These are phyloP conservation scores for Corymbia maculata DNA, from an alignment of 345 rosid species.

Conservation along the genomic window DNA sequence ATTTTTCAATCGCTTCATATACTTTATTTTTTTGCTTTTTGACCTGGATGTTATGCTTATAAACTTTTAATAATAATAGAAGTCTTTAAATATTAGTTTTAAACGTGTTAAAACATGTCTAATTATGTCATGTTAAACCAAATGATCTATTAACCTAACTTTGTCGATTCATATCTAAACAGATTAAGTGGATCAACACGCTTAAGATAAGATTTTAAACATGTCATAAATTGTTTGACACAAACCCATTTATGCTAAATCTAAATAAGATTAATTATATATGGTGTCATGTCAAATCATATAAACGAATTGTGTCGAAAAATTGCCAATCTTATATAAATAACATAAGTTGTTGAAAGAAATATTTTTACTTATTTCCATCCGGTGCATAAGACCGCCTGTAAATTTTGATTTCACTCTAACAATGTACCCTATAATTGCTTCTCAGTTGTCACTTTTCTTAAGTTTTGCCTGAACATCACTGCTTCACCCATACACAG, in stretches of 20 bases:
- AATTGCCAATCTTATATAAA: background rate
- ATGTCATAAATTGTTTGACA: background rate
- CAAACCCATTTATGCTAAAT: background rate
- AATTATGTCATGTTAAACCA: background rate
- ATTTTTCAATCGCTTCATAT: background rate
- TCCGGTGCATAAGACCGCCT: background rate
- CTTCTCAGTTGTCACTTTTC: background rate
- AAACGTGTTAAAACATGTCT: background rate
- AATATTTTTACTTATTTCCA: background rate
- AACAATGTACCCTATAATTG: background rate
- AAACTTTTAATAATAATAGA: background rate
- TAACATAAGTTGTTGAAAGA: background rate
- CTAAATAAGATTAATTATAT: background rate
- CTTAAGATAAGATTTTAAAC: background rate
- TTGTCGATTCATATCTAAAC: background rate
- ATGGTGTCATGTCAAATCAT: background rate
- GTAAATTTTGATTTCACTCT: background rate
- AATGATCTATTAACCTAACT: background rate
- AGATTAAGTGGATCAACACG: background rate
- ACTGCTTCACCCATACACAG: conserved; percentile 47
- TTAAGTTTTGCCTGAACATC: background rate
- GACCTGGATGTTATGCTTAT: background rate
- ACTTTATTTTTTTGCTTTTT: background rate
- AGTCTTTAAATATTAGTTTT: background rate
- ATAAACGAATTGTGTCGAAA: background rate